A percentile compares a stretch with the other conserved stretches of the same genome.
These are phyloP conservation scores for Boletus tylopilopsis DNA, from an alignment of 768 basidiomycete species.

Conservation along the genomic window DNA sequence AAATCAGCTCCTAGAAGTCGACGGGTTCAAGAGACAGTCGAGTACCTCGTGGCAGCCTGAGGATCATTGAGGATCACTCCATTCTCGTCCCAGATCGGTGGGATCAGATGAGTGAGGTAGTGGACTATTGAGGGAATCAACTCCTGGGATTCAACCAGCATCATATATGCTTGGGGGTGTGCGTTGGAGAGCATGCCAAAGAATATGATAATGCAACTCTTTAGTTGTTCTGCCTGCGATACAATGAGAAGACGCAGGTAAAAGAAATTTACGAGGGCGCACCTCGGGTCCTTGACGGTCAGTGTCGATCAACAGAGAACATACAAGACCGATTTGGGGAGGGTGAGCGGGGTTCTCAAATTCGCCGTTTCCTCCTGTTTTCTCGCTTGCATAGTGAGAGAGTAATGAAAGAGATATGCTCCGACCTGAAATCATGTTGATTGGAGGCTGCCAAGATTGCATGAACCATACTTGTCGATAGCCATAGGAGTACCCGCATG, in stretches of 20 bases:
- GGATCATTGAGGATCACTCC: constrained; percentile 38
- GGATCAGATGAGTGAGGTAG: constrained; percentile 49
- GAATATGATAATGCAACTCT: constrained; percentile 36
- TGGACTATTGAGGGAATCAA: constrained; percentile 64
- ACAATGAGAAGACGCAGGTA: background rate
- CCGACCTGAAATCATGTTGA: constrained; percentile 36
- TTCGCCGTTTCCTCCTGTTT: constrained; percentile 15
- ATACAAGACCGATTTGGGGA: constrained; percentile 47
- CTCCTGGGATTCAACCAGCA: constrained; percentile 45
- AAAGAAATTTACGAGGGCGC: background rate
- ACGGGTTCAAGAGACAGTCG: background rate
- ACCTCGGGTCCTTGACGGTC: constrained; percentile 41
- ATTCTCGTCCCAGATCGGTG: constrained; percentile 66
- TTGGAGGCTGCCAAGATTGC: background rate
- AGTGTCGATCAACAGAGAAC: constrained; percentile 45
- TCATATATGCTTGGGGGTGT: constrained; percentile 36
- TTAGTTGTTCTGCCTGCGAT: constrained; percentile 35
- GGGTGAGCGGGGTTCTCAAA: constrained; percentile 29
- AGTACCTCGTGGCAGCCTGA: constrained; percentile 27
- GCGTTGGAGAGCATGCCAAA: constrained; percentile 38
- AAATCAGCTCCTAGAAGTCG: background rate
- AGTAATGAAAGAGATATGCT: constrained; percentile 42
- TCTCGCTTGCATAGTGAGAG: constrained; percentile 30
- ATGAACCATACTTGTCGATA: constrained; percentile 42
- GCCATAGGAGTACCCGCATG: constrained; percentile 47